A percentile compares a stretch with the other conserved stretches of the same genome.
phyloP scores from a whole-genome alignment of 345 rosid genomes.

The Ceriops zippeliana region DNA sequence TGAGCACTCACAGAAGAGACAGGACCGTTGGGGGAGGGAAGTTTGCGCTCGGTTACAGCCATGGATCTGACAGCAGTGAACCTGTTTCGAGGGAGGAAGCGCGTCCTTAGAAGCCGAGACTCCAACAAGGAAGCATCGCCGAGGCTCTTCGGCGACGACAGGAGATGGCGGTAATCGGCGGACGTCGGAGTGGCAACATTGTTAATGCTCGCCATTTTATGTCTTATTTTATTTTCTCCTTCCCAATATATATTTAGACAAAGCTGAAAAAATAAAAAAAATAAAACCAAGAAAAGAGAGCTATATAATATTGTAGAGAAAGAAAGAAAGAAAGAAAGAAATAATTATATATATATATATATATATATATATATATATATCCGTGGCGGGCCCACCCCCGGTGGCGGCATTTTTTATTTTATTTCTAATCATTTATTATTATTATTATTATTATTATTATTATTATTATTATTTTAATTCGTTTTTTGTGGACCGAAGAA shows the following conservation, averaged over 20 bases:
- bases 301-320: no score
- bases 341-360: no score
- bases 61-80: conserved; percentile 43
- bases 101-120: conserved; percentile 13
- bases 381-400: no score
- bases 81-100: conserved; percentile 14
- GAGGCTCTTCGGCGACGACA: conserved; percentile 40
- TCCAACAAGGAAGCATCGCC: conserved; percentile 22
- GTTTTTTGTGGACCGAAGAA: no score
- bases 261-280: background rate
- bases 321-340: no score
- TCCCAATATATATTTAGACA: background rate
- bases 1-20: conserved; percentile 39
- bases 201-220: conserved; percentile 31
- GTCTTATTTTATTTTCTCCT: no score
- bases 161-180: conserved; percentile 18
- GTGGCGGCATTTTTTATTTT: no score
- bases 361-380: no score
- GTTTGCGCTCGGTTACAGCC: conserved; percentile 20
- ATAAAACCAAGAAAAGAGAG: no score
- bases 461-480: no score
- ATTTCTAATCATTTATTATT: no score
- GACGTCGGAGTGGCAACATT: conserved; percentile 31
- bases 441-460: no score
- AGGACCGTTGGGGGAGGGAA: conserved; percentile 39